Evolutionary conservation across 1,284 basidiomycete species (phyloP), one percentile per base, ranked within the genome.

Genomic region (Ganoderma sp.): DNA sequence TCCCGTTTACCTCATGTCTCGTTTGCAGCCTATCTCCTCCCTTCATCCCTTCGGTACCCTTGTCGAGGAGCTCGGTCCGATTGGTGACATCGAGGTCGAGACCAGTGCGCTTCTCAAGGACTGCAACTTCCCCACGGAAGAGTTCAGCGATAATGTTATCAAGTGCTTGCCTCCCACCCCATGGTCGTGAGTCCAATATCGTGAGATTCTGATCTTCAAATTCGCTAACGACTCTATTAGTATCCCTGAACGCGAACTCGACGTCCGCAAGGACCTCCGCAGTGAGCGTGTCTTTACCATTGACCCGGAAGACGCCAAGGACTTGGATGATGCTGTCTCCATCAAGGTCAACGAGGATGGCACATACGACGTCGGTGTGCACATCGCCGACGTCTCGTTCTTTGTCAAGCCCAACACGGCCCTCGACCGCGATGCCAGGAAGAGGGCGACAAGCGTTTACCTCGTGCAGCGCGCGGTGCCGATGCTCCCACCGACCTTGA

Each of bases 11-110:
- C 60, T 66, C 54, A 69, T 34, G 59, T 68, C 15, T 73, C 22
- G 37, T 65, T 64, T 67, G 52, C 73, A 93, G 91, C 92, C 92
- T 61, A 95, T 95, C 78, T 98, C 96, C 74, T 98, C 96, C 63
- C 88, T 99, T 45, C 98, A 99, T 87, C 98, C 98, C 22, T 99
- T 99, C 79, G 98, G 98, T 70, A 98, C 97, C 42, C 85, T 99
- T 48, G 97, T 99, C 48, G 98, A 99, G 79, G 97, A 99, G 80
- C 89, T 99, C 61, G 98, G 98, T 50, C 93, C 95, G n/a, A 99
- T 99, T 73, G 98, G 98, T 54, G 94, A 99, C 74, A 91, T 97
- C 63, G 96, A 99, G 80, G 97, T 98, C 9, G 97, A 99, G 82
- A 99, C 97, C 1, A 96, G 95, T 73, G 98, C 98, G 15, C 84